Evolutionary conservation across 805 yeast genomes (phyloP), one percentile per base, ranked within the genome.

Genomic region (Schwanniomyces pseudopolymorphus): DNA sequence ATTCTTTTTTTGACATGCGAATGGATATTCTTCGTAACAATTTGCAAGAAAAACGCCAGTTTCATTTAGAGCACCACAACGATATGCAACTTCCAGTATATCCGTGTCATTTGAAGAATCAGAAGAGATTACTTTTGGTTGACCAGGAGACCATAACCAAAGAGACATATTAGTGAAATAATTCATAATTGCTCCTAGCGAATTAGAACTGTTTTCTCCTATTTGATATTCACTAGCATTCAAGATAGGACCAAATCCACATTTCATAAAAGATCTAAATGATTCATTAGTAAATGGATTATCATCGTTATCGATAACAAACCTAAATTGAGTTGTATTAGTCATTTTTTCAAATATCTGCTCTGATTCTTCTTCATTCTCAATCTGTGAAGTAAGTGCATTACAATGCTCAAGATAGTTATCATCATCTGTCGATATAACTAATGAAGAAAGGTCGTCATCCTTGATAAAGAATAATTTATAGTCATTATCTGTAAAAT

Each of bases 61-160:
- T 4, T 48, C 43, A 19, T 64, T 56, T 8, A 70, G 40, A 0
- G 69, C 62, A 0, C 74, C 79, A 56, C 84, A 79, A 53, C 72
- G 66, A 43, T 63, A 53, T 4, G 75, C 74, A 7, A 55, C 52
- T 10, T 41, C 25, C 16, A 25, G 27, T 1, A 35, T 7, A n/a
- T 38, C 26, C 11, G 48, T 40, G 2, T 33, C 39, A 17, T 44
- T 39, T 14, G 35, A 28, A 16, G 25, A 9, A 14, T 25, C 22
- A n/a, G 19, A n/a, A 4, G 19, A 9, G 13, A n/a, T 13, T 10
- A 20, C 14, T 39, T 41, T 28, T 1, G 94, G 94, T 57, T 85
- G 79, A 8, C 66, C 61, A 0, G 72, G 58, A 0, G 74, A 78
- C 97, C 97, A 90, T 1, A 92, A 78, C 97, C 97, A 90, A 31